Percentiles rank a stretch among this genome's conserved stretches.
These are phyloP conservation scores for Lanmaoa pseudosensibilis DNA, from an alignment of 768 basidiomycete species.

Conservation along the genomic window DNA sequence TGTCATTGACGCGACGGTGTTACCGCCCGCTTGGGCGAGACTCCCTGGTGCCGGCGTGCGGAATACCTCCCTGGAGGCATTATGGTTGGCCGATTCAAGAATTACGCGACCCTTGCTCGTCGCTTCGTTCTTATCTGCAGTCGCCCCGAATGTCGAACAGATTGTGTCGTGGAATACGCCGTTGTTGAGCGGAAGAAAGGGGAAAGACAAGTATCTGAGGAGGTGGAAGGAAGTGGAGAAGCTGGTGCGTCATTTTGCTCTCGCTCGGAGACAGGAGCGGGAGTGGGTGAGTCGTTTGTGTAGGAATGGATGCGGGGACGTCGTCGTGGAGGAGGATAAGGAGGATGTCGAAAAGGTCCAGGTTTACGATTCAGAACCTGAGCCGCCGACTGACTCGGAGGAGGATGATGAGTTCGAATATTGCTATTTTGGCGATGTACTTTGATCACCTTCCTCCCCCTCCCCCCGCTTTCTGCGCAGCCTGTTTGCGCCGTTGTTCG, in stretches of 20 bases:
- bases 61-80: constrained; percentile 27
- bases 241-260: constrained; percentile 23
- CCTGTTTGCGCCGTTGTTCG: not conserved
- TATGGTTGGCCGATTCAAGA: constrained; percentile 29
- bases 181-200: constrained; percentile 23
- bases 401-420: constrained; percentile 30
- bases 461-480: no score
- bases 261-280: constrained; percentile 22
- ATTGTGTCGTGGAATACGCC: constrained; percentile 33
- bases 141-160: constrained; percentile 32
- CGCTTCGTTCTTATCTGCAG: constrained; percentile 29
- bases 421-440: constrained; percentile 17
- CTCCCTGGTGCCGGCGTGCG: constrained; percentile 22
- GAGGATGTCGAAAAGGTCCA: constrained; percentile 9
- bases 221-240: constrained; percentile 27
- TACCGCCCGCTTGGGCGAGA: constrained; percentile 5
- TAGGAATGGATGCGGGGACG: not conserved
- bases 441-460: not conserved
- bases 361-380: constrained; percentile 27
- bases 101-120: constrained; percentile 30
- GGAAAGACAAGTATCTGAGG: constrained; percentile 26
- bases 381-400: constrained; percentile 19
- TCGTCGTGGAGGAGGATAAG: not conserved
- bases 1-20: constrained; percentile 28
- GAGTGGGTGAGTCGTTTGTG: constrained; percentile 11